Percentiles rank a stretch among this genome's conserved stretches.
Evolutionary conservation across 2,329 filamentous ascomycete genomes (phyloP).

Genomic region (Alternaria sp.): DNA sequence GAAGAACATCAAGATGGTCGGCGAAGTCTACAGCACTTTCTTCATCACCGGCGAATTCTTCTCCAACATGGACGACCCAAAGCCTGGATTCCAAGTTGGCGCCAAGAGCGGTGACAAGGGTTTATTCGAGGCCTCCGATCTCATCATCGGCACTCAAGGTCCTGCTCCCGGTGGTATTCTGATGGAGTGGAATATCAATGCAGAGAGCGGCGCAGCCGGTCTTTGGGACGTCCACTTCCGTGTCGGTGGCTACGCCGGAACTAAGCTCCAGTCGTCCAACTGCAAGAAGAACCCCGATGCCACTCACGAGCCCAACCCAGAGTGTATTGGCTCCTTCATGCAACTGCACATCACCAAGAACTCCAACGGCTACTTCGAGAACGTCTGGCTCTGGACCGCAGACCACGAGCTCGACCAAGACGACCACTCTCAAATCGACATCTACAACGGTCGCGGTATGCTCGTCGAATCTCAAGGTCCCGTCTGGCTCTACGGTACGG

Average conservation of each 20-base stretch:
- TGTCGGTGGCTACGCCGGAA: conserved; percentile 85
- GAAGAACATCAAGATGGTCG: conserved; percentile 84
- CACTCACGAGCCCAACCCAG: conserved; percentile 67
- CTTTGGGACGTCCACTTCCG: conserved; percentile 98
- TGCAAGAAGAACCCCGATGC: conserved; percentile 79
- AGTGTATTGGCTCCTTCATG: conserved; percentile 77
- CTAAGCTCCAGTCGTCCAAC: conserved; percentile 78
- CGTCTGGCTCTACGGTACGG: conserved; percentile 76
- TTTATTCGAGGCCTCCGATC: conserved; percentile 84
- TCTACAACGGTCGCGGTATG: conserved; percentile 88
- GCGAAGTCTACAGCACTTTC: conserved; percentile 90
- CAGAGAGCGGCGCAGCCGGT: conserved; percentile 72
- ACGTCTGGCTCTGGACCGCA: conserved; percentile 88
- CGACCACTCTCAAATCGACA: conserved; percentile 77
- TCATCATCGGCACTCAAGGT: conserved; percentile 85
- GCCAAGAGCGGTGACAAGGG: conserved; percentile 74
- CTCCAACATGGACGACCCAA: conserved; percentile 75
- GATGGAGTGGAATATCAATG: conserved; percentile 86
- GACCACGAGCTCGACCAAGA: conserved; percentile 85
- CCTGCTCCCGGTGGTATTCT: conserved; percentile 86
- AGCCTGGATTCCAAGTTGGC: conserved; percentile 86
- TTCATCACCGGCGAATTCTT: conserved; percentile 82
- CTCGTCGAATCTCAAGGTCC: conserved; percentile 78
- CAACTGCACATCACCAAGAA: conserved; percentile 64
- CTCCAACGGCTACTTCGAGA: conserved; percentile 80